Percentiles rank a stretch among this genome's conserved stretches.
Conservation (phyloP, 2,329 filamentous ascomycete genomes). For the Clarireedia paspali region DNA sequence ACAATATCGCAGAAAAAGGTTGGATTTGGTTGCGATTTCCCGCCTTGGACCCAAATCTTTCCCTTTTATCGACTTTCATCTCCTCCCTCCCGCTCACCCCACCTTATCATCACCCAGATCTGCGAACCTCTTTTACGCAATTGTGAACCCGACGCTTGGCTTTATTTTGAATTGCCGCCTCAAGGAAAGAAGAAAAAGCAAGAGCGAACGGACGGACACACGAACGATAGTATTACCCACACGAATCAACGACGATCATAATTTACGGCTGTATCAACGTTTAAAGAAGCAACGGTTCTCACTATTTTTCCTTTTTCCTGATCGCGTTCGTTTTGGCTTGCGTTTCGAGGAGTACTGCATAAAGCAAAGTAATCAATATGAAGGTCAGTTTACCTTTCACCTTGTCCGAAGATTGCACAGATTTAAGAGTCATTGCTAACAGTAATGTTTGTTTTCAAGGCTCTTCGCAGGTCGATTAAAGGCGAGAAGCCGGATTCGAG, state of each 20-base stretch:
- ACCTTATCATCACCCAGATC: neutral
- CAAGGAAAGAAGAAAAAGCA: constrained; percentile 1
- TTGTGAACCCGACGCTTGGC: constrained; percentile 4
- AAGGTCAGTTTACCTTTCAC: constrained; percentile 18
- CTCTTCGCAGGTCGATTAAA: constrained; percentile 62
- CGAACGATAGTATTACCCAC: neutral
- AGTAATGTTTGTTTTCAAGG: constrained; percentile 32
- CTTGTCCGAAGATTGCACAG: neutral
- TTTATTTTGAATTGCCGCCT: neutral
- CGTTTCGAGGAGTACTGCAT: constrained; percentile 10
- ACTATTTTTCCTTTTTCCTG: constrained; percentile 9
- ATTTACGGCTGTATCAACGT: neutral
- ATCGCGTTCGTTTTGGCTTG: constrained; percentile 11
- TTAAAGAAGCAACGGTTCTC: neutral
- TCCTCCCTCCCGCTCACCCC: neutral
- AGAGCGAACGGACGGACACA: neutral
- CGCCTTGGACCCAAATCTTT: too few relatives aligned
- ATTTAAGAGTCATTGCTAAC: constrained; percentile 17
- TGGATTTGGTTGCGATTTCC: too few relatives aligned
- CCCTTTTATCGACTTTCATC: too few relatives aligned
- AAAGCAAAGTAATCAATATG: constrained; percentile 23
- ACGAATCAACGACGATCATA: constrained; percentile 2
- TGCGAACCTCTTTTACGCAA: neutral
- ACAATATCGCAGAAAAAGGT: too few relatives aligned
- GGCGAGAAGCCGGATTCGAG: constrained; percentile 54